phyloP scores from a whole-genome alignment of 495 filamentous ascomycete genomes.

The Penicillium parvum region DNA sequence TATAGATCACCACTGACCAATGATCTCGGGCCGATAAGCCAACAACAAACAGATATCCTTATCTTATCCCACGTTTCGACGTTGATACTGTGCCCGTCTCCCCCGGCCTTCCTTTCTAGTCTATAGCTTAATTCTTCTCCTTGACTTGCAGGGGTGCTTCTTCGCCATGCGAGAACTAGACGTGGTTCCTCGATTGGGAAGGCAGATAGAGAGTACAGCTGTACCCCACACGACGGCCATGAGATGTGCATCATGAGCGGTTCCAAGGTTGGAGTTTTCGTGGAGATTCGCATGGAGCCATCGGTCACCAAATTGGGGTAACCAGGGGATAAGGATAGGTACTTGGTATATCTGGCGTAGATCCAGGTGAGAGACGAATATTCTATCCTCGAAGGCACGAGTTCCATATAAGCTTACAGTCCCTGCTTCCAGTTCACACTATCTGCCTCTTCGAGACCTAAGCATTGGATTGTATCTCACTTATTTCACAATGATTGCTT shows the following conservation, averaged over 20 bases:
- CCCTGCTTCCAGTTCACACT: too few relatives aligned
- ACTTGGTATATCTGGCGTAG: too few relatives aligned
- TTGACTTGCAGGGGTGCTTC: too few relatives aligned
- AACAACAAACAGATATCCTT: neutral
- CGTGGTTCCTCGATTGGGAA: conserved; percentile 11
- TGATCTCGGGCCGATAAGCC: conserved; percentile 10
- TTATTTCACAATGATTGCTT: conserved; percentile 14
- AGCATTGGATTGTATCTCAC: neutral
- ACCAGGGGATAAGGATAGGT: neutral
- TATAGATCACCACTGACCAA: conserved; percentile 9
- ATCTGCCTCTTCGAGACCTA: too few relatives aligned
- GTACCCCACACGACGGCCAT: neutral
- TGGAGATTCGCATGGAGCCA: neutral
- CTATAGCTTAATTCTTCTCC: neutral
- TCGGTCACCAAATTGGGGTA: neutral
- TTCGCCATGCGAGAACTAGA: neutral
- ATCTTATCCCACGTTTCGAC: conserved; percentile 1
- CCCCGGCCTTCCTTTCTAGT: conserved; percentile 29
- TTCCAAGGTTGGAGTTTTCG: neutral
- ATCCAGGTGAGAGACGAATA: too few relatives aligned
- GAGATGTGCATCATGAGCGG: neutral
- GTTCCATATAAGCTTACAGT: too few relatives aligned
- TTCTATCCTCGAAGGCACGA: too few relatives aligned
- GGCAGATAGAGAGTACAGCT: conserved; percentile 6
- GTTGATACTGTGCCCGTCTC: conserved; percentile 5